Percentiles rank a stretch among this genome's conserved stretches.
Conservation (phyloP, 805 yeast genomes). For the Tetrapisispora arboricola region DNA sequence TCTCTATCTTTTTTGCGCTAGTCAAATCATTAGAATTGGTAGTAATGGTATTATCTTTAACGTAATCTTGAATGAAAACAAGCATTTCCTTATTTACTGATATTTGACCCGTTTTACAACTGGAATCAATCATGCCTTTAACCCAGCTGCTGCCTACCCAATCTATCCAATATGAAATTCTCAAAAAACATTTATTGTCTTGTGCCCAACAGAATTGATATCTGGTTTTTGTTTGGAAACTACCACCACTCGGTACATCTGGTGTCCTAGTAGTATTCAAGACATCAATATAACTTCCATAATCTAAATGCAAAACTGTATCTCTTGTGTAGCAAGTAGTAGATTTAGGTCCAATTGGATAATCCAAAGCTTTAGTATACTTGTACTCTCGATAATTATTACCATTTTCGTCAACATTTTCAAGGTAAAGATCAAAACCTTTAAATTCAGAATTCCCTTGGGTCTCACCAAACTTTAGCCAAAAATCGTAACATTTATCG, state of each 20-base stretch:
- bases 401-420: constrained; percentile 30
- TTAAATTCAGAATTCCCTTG: constrained; percentile 32
- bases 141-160: constrained; percentile 95
- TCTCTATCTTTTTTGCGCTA: no score
- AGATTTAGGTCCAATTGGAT: constrained; percentile 86
- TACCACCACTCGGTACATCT: constrained; percentile 83
- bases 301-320: constrained; percentile 41
- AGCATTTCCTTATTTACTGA: constrained; percentile 45
- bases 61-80: constrained; percentile 17
- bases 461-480: constrained; percentile 32
- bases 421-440: constrained; percentile 25
- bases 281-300: constrained; percentile 45
- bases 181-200: constrained; percentile 37
- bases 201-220: constrained; percentile 66
- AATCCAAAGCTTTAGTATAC: constrained; percentile 67
- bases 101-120: constrained; percentile 70
- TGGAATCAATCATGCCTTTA: constrained; percentile 78
- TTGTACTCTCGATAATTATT: constrained; percentile 42
- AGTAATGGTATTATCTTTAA: constrained; percentile 12
- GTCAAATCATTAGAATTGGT: no score
- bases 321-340: constrained; percentile 67
- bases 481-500: constrained; percentile 35
- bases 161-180: constrained; percentile 60
- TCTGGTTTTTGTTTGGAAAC: constrained; percentile 64
- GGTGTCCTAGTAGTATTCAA: constrained; percentile 65